Conservation (phyloP, 1,284 basidiomycete species). For the Pseudozyma pruni region DNA sequence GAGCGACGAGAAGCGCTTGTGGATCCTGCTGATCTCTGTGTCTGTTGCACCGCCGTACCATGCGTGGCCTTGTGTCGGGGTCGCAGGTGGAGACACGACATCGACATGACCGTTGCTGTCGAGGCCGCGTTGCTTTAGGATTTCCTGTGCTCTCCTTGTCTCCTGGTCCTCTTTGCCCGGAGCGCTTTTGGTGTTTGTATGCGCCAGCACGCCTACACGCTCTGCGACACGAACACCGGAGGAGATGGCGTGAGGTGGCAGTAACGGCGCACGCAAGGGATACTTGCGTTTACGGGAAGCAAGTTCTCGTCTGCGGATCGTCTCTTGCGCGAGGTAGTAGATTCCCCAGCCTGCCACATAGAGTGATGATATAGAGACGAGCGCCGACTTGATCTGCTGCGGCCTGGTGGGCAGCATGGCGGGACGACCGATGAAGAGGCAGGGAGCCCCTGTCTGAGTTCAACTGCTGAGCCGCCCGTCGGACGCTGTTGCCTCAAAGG, state of each 20-base stretch:
- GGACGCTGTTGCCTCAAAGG: background rate
- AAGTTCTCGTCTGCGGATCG: conserved; percentile 32
- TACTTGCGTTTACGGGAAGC: conserved; percentile 36
- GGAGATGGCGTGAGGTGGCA: conserved; percentile 42
- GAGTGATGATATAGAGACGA: conserved; percentile 25
- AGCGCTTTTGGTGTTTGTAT: conserved; percentile 12
- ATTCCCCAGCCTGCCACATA: conserved; percentile 51
- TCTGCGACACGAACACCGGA: conserved; percentile 33
- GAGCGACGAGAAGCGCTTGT: conserved; percentile 64
- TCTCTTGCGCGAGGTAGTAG: conserved; percentile 58
- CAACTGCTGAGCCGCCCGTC: background rate
- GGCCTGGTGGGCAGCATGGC: conserved; percentile 41
- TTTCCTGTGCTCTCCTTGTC: conserved; percentile 7
- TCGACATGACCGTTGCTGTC: conserved; percentile 6
- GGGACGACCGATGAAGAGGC: background rate
- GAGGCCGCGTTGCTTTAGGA: conserved; percentile 17
- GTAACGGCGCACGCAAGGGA: conserved; percentile 33
- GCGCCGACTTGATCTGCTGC: conserved; percentile 37
- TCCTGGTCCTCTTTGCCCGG: background rate
- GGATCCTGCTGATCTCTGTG: conserved; percentile 68
- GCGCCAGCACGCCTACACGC: conserved; percentile 35
- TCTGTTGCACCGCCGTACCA: conserved; percentile 56
- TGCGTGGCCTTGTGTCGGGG: conserved; percentile 9
- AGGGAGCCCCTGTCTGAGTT: background rate
- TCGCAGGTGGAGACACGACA: conserved; percentile 2